phyloP scores from a whole-genome alignment of 208 protist species.

The Leishmania arabica region DNA sequence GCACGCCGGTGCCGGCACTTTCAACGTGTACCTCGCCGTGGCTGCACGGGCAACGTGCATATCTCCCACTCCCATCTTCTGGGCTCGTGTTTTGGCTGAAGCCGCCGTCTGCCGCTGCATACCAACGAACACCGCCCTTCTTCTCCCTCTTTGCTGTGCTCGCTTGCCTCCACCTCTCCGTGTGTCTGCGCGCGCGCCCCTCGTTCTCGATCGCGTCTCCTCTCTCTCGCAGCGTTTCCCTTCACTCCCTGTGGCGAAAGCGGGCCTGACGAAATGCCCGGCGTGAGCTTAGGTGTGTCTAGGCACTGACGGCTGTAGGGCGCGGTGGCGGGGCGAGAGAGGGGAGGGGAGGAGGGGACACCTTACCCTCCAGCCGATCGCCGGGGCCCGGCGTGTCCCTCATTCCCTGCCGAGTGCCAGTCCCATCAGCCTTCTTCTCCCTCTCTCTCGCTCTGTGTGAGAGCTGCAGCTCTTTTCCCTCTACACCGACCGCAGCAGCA shows the following conservation, averaged over 20 bases:
- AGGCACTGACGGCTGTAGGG: not conserved
- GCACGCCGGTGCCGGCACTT: constrained; percentile 50
- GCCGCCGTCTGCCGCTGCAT: not conserved
- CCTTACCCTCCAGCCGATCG: not conserved
- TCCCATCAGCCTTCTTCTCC: not conserved
- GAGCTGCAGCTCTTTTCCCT: not conserved
- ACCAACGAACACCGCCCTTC: not conserved
- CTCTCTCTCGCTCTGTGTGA: not conserved
- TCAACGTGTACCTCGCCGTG: constrained; percentile 17
- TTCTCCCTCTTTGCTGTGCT: not conserved
- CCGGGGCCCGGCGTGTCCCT: not conserved
- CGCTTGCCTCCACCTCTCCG: not conserved
- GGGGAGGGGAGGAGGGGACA: not conserved
- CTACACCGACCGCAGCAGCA: not conserved
- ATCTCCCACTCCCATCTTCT: not conserved
- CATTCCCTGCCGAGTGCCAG: not conserved
- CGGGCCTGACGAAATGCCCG: not conserved
- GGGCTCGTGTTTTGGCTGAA: not conserved
- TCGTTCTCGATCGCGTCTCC: not conserved
- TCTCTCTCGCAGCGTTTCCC: not conserved
- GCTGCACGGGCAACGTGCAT: not conserved
- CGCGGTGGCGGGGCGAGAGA: not conserved
- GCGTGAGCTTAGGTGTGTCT: not conserved
- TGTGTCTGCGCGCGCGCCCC: not conserved
- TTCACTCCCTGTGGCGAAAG: not conserved